phyloP scores from a whole-genome alignment of 495 filamentous ascomycete species.

The Xylaria venustula region DNA sequence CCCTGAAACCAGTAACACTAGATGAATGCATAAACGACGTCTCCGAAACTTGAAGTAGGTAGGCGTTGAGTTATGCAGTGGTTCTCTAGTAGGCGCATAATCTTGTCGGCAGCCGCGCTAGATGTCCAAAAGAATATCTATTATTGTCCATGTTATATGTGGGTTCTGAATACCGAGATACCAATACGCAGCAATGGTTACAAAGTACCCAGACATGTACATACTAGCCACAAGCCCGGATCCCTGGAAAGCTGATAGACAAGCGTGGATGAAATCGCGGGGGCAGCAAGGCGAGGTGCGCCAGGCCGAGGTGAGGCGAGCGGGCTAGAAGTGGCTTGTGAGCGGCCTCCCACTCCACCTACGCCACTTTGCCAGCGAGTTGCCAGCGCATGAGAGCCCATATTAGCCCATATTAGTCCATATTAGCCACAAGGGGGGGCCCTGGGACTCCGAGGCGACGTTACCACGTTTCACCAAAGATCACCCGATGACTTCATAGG shows the following conservation, averaged over 20 bases:
- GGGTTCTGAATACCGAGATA: too few species aligned
- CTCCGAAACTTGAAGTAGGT: too few species aligned
- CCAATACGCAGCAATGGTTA: too few species aligned
- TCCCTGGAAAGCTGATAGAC: slow-evolving; percentile 13
- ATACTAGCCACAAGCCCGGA: background rate
- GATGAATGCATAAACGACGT: too few species aligned
- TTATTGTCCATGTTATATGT: too few species aligned
- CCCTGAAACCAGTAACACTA: too few species aligned
- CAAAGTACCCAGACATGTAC: too few species aligned
- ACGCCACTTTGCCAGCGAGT: slow-evolving; percentile 13
- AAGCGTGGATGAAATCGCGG: background rate
- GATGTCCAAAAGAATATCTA: too few species aligned
- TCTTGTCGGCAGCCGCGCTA: too few species aligned
- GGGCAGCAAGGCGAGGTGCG: slow-evolving; percentile 2
- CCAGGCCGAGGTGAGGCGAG: too few species aligned
- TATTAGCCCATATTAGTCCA: background rate
- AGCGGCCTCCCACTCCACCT: slow-evolving; percentile 12
- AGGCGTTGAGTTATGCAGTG: too few species aligned
- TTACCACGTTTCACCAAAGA: background rate
- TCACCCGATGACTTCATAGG: slow-evolving; percentile 12
- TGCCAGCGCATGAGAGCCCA: background rate
- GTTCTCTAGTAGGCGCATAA: too few species aligned
- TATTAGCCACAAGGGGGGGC: slow-evolving; percentile 9
- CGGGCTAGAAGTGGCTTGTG: slow-evolving; percentile 8
- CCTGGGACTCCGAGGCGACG: background rate